Percentiles rank a stretch among this genome's conserved stretches.
Evolutionary conservation across 441 rosid genomes (phyloP).

Genomic region (Bocquillonia castaneifolia): DNA sequence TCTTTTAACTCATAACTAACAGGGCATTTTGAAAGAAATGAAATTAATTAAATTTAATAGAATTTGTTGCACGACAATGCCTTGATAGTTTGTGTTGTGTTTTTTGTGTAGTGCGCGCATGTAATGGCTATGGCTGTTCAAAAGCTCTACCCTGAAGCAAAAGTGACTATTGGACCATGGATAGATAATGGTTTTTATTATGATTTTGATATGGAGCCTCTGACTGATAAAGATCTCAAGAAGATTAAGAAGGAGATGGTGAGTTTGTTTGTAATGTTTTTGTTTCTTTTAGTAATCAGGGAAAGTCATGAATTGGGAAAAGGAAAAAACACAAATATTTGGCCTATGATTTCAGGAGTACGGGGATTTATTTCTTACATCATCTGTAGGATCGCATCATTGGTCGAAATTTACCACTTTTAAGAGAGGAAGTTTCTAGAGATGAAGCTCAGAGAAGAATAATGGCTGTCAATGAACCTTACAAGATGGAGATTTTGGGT

Average conservation of each 20-base stretch:
- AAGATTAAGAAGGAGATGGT: constrained; percentile 96
- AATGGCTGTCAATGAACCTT: constrained; percentile 69
- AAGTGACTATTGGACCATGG: constrained; percentile 97
- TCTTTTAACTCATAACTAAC: neutral
- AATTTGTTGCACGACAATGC: neutral
- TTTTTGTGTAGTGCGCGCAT: constrained; percentile 79
- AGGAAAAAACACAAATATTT: constrained; percentile 20
- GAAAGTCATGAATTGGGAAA: constrained; percentile 19
- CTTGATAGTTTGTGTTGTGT: neutral
- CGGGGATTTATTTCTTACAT: constrained; percentile 40
- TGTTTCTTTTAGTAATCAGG: constrained; percentile 3
- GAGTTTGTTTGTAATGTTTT: constrained; percentile 30
- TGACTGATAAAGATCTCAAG: constrained; percentile 82
- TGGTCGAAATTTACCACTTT: constrained; percentile 71
- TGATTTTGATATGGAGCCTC: constrained; percentile 86
- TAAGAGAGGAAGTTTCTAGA: constrained; percentile 78
- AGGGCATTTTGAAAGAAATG: neutral
- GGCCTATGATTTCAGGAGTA: constrained; percentile 41
- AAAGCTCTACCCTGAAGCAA: constrained; percentile 75
- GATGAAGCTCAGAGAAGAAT: constrained; percentile 81
- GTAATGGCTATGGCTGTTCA: constrained; percentile 99
- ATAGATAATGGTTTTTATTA: constrained; percentile 91
- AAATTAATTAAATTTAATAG: neutral
- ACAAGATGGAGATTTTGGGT: constrained; percentile 88
- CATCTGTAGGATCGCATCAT: constrained; percentile 85